A percentile compares a stretch with the other conserved stretches of the same genome.
phyloP scores from a whole-genome alignment of 371 early-diverging fungal genomes.

The Blastocladiella emersonii region DNA sequence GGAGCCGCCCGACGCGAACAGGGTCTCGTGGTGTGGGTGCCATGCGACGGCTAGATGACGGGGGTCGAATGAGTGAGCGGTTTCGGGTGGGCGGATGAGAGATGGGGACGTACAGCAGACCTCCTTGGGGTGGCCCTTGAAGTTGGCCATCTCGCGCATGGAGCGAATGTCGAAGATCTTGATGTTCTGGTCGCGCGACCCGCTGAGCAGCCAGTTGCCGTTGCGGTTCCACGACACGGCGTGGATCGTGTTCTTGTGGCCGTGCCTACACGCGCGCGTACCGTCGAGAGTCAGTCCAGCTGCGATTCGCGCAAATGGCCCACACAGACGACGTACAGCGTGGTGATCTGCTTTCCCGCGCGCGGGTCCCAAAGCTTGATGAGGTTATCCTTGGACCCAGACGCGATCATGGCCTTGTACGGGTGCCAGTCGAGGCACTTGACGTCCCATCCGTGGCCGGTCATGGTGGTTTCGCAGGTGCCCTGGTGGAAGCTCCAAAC shows the following conservation, averaged over 20 bases:
- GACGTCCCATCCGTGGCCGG: constrained; percentile 99
- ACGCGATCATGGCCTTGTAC: constrained; percentile 84
- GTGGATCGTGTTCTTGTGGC: constrained; percentile 94
- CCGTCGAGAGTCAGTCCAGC: neutral
- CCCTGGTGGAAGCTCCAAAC: constrained; percentile 93
- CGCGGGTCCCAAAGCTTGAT: constrained; percentile 99
- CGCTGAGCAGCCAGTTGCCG: constrained; percentile 93
- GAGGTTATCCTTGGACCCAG: constrained; percentile 96
- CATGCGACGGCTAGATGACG: constrained; percentile 57
- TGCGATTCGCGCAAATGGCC: neutral
- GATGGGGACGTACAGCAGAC: constrained; percentile 55
- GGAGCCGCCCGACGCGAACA: constrained; percentile 89
- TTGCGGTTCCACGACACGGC: constrained; percentile 91
- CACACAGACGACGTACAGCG: constrained; percentile 57
- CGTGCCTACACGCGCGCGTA: constrained; percentile 67
- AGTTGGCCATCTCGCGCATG: constrained; percentile 86
- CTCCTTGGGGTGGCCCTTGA: constrained; percentile 88
- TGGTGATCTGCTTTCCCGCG: constrained; percentile 70
- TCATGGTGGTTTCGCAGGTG: constrained; percentile 62
- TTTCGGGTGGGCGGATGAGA: too few relatives aligned
- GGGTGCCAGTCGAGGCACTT: constrained; percentile 99
- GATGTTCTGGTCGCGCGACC: constrained; percentile 89
- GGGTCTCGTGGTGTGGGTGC: constrained; percentile 89
- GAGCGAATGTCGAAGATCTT: constrained; percentile 93
- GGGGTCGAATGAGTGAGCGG: neutral